Evolutionary conservation across 495 filamentous ascomycete genomes (phyloP), one percentile per base, ranked within the genome.

Genomic region (Penicillium atrosanguineum): DNA sequence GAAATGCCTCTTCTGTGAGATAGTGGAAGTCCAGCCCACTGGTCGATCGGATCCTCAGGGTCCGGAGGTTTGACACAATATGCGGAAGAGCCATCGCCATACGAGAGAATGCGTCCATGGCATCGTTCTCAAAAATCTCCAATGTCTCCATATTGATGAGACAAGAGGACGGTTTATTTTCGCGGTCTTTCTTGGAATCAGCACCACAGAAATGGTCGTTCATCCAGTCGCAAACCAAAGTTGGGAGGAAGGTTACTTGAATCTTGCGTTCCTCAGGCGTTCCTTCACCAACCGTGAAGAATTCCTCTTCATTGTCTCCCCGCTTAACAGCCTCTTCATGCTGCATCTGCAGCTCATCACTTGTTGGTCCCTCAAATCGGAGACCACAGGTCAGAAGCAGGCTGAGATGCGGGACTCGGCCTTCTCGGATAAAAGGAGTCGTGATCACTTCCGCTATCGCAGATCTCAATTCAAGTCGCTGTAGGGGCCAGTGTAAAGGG

Each of bases 71-170:
- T 2, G 53, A 46, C 1, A 67, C 46, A 1, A 67, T 7, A 50
- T 64, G 61, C 1, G 63, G 63, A n/a, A 66, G 57, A 0, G 56
- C 61, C 0, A 59, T 6, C 1, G 43, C 28, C 61, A 69, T 63
- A 2, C 61, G 55, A 40, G 25, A 52, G 46, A 65, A 62, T 0
- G 60, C 56, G 25, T 62, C 60, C 0, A 68, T 50, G 3, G 60
- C 55, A 26, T 68, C 65, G 26, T 65, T 63, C 15, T 68, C 57
- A 14, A 50, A 55, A 12, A 65, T 69, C 20, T 67, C 67, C 9
- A 69, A 19, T 7, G 41, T 60, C 7, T 48, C 19, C 16, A 67
- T 28, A 9, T 57, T 49, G 42, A 48, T 46, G 11, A 50, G 20
- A 8, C 37, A 48, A 2, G 49, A 1, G 0, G 59, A 55, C 3